These are phyloP conservation scores for Harringtonia lauricola DNA, from an alignment of 2,329 filamentous ascomycete species.

Conservation along the genomic window DNA sequence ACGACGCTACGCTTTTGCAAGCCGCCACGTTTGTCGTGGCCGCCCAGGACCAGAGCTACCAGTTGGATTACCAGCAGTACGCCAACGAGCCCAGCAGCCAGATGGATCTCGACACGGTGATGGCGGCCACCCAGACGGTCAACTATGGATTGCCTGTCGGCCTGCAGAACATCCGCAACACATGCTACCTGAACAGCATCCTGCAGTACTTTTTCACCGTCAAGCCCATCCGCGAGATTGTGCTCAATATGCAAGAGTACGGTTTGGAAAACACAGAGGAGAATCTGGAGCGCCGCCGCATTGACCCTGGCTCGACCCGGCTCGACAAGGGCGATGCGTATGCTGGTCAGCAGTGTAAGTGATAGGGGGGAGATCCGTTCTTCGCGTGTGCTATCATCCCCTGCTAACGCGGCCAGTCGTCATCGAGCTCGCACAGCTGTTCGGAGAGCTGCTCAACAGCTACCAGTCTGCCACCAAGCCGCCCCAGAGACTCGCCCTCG, in stretches of 20 bases:
- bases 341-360: conserved; percentile 60
- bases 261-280: conserved; percentile 57
- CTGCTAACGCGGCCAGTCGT: conserved; percentile 42
- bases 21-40: conserved; percentile 4
- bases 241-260: conserved; percentile 63
- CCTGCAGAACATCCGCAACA: conserved; percentile 89
- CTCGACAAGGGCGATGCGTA: conserved; percentile 16
- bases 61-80: not conserved
- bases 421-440: conserved; percentile 60
- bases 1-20: conserved; percentile 3
- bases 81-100: conserved; percentile 4
- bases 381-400: not conserved
- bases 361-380: not conserved
- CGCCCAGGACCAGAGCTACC: conserved; percentile 5
- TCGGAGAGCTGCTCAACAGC: conserved; percentile 57
- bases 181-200: conserved; percentile 94
- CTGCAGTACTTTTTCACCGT: conserved; percentile 93
- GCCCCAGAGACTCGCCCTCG: conserved; percentile 65
- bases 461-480: conserved; percentile 54
- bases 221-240: conserved; percentile 66
- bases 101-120: conserved; percentile 1
- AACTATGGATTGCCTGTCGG: conserved; percentile 63
- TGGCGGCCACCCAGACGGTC: conserved; percentile 7
- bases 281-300: conserved; percentile 39
- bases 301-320: conserved; percentile 27